These are phyloP conservation scores for Mortierella antarctica DNA, from an alignment of 192 early-diverging fungal species.

Conservation along the genomic window DNA sequence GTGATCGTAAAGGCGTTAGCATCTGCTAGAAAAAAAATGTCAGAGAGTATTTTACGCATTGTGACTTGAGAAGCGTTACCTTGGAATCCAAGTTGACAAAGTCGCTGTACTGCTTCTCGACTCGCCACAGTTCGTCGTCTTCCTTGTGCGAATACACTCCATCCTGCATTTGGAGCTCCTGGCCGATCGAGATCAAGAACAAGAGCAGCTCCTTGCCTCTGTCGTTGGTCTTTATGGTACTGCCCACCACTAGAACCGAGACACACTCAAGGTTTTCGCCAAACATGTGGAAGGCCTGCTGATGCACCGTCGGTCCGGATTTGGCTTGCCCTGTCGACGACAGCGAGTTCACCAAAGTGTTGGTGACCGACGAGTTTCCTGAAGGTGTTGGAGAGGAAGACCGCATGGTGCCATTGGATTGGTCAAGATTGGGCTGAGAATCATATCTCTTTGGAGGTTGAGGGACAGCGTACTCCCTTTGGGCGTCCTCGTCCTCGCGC, in stretches of 20 bases:
- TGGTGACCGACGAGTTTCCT: slow-evolving; percentile 43
- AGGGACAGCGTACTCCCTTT: slow-evolving; percentile 11
- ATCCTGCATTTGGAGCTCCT: slow-evolving; percentile 39
- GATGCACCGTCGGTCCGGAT: slow-evolving; percentile 14
- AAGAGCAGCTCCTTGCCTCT: slow-evolving; percentile 79
- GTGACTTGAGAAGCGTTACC: slow-evolving; percentile 58
- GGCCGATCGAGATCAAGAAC: slow-evolving; percentile 66
- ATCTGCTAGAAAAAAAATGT: no score
- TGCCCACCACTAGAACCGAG: slow-evolving; percentile 56
- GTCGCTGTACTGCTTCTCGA: slow-evolving; percentile 91
- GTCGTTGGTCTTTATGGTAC: slow-evolving; percentile 78
- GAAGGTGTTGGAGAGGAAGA: slow-evolving; percentile 42
- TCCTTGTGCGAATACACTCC: slow-evolving; percentile 50
- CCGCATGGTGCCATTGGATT: slow-evolving; percentile 2
- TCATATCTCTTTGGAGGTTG: slow-evolving; percentile 39
- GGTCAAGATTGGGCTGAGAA: slow-evolving; percentile 24
- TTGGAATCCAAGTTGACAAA: slow-evolving; percentile 84
- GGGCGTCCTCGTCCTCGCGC: slow-evolving; percentile 24
- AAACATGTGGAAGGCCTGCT: slow-evolving; percentile 45
- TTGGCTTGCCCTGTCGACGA: neutral
- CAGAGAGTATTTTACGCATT: no score
- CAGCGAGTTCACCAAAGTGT: slow-evolving; percentile 5
- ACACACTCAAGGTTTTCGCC: slow-evolving; percentile 35
- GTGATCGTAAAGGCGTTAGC: no score
- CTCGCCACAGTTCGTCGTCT: slow-evolving; percentile 77